A percentile compares a stretch with the other conserved stretches of the same genome.
Evolutionary conservation across 2,329 filamentous ascomycete species (phyloP).

Genomic region (Arthrinium puccinioides): DNA sequence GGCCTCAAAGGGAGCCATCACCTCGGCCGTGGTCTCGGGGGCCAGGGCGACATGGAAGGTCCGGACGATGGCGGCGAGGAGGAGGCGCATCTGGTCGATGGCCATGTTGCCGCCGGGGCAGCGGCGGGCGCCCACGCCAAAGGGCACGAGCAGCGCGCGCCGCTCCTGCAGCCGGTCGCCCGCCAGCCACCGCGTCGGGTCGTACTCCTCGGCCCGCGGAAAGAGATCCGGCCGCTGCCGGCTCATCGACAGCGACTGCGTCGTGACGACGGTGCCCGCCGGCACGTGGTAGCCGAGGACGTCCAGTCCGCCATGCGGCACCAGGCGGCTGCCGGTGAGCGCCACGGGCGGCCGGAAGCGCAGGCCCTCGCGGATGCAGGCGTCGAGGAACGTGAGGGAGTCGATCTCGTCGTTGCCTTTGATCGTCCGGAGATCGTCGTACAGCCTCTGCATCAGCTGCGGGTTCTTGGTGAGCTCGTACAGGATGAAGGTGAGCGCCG

Average conservation of each 20-base stretch:
- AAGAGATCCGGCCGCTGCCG: conserved; percentile 12
- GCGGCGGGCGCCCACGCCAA: conserved; percentile 7
- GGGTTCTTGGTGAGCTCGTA: conserved; percentile 9
- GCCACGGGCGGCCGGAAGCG: conserved; percentile 11
- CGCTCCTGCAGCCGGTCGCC: conserved; percentile 1
- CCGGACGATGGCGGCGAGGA: conserved; percentile 7
- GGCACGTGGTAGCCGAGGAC: conserved; percentile 11
- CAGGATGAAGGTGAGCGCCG: conserved; percentile 11
- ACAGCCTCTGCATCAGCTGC: conserved; percentile 5
- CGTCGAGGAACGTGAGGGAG: conserved; percentile 7
- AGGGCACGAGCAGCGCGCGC: conserved; percentile 7
- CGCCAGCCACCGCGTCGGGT: conserved; percentile 9
- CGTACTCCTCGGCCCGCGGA: conserved; percentile 10
- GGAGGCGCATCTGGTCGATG: conserved; percentile 9
- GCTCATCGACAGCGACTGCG: conserved; percentile 12
- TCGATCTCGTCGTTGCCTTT: conserved; percentile 2
- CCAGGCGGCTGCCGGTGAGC: conserved; percentile 11
- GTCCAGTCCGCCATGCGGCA: conserved; percentile 7
- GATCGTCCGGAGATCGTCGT: conserved; percentile 5
- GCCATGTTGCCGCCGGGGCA: conserved; percentile 12
- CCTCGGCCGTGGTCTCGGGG: conserved; percentile 10
- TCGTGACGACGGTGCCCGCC: conserved; percentile 10
- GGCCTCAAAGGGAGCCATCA: conserved; percentile 11
- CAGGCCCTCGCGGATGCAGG: conserved; percentile 12
- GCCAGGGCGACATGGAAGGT: conserved; percentile 6